Evolutionary conservation across 2,329 filamentous ascomycete genomes (phyloP), one percentile per base, ranked within the genome.

Genomic region (Talaromyces sp.): DNA sequence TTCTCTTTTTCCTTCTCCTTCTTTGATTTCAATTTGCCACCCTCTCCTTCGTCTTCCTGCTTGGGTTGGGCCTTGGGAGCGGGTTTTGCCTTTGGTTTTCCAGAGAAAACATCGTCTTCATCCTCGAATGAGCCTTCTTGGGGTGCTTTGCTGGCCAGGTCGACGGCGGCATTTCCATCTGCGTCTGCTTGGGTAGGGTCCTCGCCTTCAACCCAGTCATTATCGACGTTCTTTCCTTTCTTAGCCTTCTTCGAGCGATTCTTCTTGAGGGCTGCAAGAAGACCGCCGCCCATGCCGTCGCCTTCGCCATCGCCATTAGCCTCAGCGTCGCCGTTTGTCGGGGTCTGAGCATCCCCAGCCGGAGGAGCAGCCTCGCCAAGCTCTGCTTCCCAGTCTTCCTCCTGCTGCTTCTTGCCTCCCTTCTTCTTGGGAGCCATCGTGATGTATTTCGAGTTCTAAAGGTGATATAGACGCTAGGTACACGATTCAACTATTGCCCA

Each of bases 1-100:
- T 93, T 97, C 71, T 93, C 83, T 78, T 91, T 96, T 76, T 99
- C 94, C 81, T 99, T 99, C 80, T 99, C 92, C 61, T 95, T 94
- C 85, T 97, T 99, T 43, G 91, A 96, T 79, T 97, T 87, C 54
- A 97, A 83, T 59, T 87, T 85, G 51, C 88, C 88, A 61, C 80
- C 80, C 3, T 81, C 82, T 11, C 78, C 81, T 19, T 81, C 81
- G 21, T 80, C 82, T 19, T 68, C 68, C n/a, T 64, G 65, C 35
- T 66, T 70, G 14, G 76, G 74, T 54, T 79, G 75, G 64, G 80
- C 81, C 54, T 62, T 60, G 31, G 54, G 31, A 41, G 61, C 35
- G 74, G 69, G 77, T 72, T 76, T 81, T 69, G 77, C 84, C 65
- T 83, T 84, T 72, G 73, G 77, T 67, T 88, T 90, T 67, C 89